phyloP scores from a whole-genome alignment of 192 early-diverging fungal species.

The Coemansia sp. region DNA sequence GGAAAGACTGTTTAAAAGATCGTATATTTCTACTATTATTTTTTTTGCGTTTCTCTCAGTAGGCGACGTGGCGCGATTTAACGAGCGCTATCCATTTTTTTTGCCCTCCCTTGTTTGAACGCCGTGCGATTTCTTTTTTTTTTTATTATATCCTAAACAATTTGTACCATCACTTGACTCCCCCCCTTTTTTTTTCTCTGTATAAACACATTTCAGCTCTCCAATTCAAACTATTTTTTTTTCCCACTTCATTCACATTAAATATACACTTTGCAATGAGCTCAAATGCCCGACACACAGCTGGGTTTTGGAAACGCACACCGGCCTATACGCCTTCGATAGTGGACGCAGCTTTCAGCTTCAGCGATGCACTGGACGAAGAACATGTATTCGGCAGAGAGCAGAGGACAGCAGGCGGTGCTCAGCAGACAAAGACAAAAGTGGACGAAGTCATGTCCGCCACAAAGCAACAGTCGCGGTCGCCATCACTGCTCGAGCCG shows the following conservation, averaged over 20 bases:
- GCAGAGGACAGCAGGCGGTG: background rate
- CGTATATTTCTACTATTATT: too few relatives aligned
- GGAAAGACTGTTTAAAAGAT: background rate
- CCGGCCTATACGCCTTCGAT: conserved; percentile 36
- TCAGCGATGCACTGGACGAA: background rate
- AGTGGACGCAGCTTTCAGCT: conserved; percentile 25
- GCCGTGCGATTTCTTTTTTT: too few relatives aligned
- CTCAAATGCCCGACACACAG: conserved; percentile 19
- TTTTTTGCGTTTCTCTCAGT: too few relatives aligned
- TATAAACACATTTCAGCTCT: too few relatives aligned
- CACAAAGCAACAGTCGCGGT: background rate
- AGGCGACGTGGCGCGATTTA: too few relatives aligned
- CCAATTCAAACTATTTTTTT: too few relatives aligned
- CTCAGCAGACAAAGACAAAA: background rate
- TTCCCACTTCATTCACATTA: too few relatives aligned
- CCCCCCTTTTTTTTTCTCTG: too few relatives aligned
- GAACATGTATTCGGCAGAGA: background rate
- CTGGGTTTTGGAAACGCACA: conserved; percentile 43
- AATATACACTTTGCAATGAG: conserved; percentile 7
- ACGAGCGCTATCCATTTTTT: too few relatives aligned
- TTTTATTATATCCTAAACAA: too few relatives aligned
- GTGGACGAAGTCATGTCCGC: background rate
- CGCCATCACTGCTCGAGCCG: background rate
- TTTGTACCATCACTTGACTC: too few relatives aligned
- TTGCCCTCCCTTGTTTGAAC: too few relatives aligned